Evolutionary conservation across 352 stramenopile genomes (phyloP), one percentile per base, ranked within the genome.

Genomic region (Phytophthora rubi): DNA sequence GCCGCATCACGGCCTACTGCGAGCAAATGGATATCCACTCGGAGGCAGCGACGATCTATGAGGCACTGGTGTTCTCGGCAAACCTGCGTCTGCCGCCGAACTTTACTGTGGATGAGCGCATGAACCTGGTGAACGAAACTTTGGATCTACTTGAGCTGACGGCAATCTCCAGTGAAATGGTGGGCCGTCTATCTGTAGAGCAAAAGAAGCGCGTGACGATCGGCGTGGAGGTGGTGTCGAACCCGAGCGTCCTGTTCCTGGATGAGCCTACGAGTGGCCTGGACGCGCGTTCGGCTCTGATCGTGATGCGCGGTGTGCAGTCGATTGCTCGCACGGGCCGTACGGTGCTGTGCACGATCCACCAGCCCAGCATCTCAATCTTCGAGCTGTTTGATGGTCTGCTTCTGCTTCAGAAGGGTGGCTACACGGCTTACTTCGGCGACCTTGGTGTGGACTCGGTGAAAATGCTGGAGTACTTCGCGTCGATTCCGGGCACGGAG

Each of bases 191-290:
- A 12, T 96, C 83, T 7, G 89, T 97, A n/a, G 95, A 98, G 61
- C 90, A 98, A 68, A 91, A 94, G 73, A 98, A 98, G 76, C 81
- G 93, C 23, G 75, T 98, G n/a, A 95, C 93, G 9, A 98, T 98
- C 58, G 96, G 83, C n/a, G 85, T 97, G 7, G 93, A 99, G 72
- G 80, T 99, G 30, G 94, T 97, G 6, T 75, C 89, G 4, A 98
- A 98, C 69, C 96, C 96, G 28, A 94, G 93, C 61, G 82, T 99
- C 21, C 59, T 99, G 62, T 97, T 99, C 70, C 65, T 99, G 28
- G 95, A 98, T 54, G 97, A 98, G 59, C 93, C 95, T 0, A 98
- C 93, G 0, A 92, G 76, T 66, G 90, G 92, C 9, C 70, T 98
- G 18, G 94, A 98, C 65, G 81, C 88, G 0, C 88, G 82, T 7